phyloP scores from a whole-genome alignment of 176 grass and related monocot genomes.

The Avena sativa region DNA sequence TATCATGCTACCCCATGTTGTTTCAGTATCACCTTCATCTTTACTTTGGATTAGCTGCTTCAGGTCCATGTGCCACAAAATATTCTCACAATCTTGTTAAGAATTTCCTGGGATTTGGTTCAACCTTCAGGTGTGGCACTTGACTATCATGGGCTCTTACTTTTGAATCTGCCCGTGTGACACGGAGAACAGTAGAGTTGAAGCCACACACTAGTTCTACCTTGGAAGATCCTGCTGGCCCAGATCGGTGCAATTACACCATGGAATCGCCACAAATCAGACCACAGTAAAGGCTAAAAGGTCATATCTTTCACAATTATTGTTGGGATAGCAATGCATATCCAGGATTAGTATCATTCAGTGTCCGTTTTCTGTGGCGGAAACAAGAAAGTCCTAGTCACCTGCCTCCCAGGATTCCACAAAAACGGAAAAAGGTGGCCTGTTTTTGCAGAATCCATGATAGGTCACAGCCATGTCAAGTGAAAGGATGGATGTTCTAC shows the following conservation, averaged over 20 bases:
- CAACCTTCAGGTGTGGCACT: neutral
- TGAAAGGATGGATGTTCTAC: neutral
- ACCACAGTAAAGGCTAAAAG: slow-evolving; percentile 4
- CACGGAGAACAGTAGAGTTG: no score
- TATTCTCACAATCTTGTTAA: slow-evolving; percentile 18
- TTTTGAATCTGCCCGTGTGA: no score
- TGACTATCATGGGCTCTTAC: neutral
- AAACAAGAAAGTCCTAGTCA: neutral
- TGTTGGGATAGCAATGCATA: neutral
- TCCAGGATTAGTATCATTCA: slow-evolving; percentile 16
- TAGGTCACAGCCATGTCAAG: neutral
- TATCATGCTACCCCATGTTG: neutral
- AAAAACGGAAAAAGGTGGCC: neutral
- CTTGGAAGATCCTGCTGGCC: neutral
- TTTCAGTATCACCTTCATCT: neutral
- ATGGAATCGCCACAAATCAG: slow-evolving; percentile 18
- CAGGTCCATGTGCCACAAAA: slow-evolving; percentile 36
- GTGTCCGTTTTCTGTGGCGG: neutral
- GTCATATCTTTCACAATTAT: neutral
- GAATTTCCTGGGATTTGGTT: neutral
- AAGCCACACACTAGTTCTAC: neutral
- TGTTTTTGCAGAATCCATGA: neutral
- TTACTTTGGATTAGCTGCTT: neutral
- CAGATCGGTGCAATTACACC: neutral
- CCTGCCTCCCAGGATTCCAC: slow-evolving; percentile 2